Percentiles rank a stretch among this genome's conserved stretches.
Evolutionary conservation across 441 rosid species (phyloP).

Genomic region (Manihot esculenta): DNA sequence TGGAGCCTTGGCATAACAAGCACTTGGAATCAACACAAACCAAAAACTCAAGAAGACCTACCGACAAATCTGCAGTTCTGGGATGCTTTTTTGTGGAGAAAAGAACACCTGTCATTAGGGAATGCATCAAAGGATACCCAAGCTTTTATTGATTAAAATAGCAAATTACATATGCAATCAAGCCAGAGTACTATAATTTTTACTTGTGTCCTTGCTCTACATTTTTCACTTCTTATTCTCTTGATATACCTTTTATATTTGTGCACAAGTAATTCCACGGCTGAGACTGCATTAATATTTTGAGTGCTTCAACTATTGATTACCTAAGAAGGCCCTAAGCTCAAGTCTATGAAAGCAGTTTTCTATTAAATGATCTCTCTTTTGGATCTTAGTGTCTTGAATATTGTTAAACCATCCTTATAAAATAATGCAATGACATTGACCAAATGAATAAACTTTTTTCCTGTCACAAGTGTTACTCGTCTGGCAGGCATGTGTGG

Average conservation of each 20-base stretch:
- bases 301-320: not conserved
- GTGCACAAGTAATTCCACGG: not conserved
- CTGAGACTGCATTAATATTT: not conserved
- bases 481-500: not conserved
- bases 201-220: not conserved
- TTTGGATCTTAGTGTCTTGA: not conserved
- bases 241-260: not conserved
- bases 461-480: not conserved
- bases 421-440: not conserved
- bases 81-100: constrained; percentile 90
- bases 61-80: constrained; percentile 84
- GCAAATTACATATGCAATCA: not conserved
- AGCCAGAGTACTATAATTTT: not conserved
- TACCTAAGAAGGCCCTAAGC: not conserved
- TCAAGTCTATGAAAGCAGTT: not conserved
- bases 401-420: not conserved
- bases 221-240: not conserved
- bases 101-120: constrained; percentile 61
- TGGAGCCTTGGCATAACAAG: constrained; percentile 1
- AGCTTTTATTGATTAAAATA: not conserved
- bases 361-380: not conserved
- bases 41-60: constrained; percentile 38
- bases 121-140: constrained; percentile 9
- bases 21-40: no score
- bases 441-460: not conserved